phyloP scores from a whole-genome alignment of 2,329 filamentous ascomycete genomes.

The Talaromyces sp. region DNA sequence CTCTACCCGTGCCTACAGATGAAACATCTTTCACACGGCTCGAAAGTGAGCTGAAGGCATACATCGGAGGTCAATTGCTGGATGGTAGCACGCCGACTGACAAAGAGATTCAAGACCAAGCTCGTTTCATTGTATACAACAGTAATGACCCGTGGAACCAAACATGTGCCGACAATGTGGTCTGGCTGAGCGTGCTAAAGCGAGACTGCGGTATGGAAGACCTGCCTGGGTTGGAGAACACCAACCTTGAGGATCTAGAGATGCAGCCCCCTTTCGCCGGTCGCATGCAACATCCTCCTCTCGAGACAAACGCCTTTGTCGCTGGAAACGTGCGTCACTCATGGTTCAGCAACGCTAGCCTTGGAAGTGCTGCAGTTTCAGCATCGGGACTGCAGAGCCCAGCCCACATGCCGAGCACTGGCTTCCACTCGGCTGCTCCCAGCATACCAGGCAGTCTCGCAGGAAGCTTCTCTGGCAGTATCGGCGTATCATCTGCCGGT shows the following conservation, averaged over 20 bases:
- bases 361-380: conserved; percentile 27
- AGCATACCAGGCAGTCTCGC: conserved; percentile 36
- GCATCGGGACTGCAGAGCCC: conserved; percentile 35
- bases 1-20: conserved; percentile 31
- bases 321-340: conserved; percentile 26
- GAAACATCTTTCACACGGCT: conserved; percentile 43
- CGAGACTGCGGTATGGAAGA: conserved; percentile 40
- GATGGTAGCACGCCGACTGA: conserved; percentile 38
- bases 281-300: conserved; percentile 32
- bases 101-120: conserved; percentile 36
- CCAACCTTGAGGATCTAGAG: conserved; percentile 37
- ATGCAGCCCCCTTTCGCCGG: conserved; percentile 45
- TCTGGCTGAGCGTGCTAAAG: conserved; percentile 46
- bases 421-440: conserved; percentile 34
- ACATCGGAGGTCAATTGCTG: conserved; percentile 33
- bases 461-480: conserved; percentile 36
- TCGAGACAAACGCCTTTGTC: conserved; percentile 32
- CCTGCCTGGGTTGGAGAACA: conserved; percentile 31
- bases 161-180: conserved; percentile 47
- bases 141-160: conserved; percentile 39
- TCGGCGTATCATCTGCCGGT: conserved; percentile 28
- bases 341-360: conserved; percentile 18
- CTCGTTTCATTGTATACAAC: conserved; percentile 34
- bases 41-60: conserved; percentile 39
- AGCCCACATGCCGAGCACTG: conserved; percentile 26